phyloP scores from a whole-genome alignment of 306 rosid genomes.

The Coriaria nepalensis region DNA sequence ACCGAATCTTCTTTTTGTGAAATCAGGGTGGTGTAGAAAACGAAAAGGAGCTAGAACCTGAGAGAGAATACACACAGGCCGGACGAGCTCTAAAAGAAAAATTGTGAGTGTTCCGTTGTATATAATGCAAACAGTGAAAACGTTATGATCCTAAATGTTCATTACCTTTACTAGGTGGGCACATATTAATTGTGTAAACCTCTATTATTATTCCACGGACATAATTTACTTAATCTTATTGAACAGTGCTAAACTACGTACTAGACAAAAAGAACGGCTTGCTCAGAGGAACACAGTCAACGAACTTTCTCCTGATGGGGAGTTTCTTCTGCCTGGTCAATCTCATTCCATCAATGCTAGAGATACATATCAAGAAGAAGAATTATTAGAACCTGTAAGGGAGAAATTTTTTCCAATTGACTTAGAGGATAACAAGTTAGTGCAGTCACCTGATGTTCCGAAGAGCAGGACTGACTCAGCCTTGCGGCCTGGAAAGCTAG shows the following conservation, averaged over 20 bases:
- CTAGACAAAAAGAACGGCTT: conserved; percentile 78
- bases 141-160: too few species aligned
- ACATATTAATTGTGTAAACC: too few species aligned
- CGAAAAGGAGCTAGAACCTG: conserved; percentile 72
- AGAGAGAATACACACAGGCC: conserved; percentile 90
- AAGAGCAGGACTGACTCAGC: conserved; percentile 35
- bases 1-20: conserved; percentile 4
- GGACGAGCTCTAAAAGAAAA: conserved; percentile 86
- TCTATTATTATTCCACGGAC: not conserved
- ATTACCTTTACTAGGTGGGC: not conserved
- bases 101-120: conserved; percentile 35
- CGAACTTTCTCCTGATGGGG: conserved; percentile 36
- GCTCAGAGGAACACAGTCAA: conserved; percentile 44
- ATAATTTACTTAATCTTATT: conserved; percentile 18
- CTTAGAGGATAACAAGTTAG: conserved; percentile 42
- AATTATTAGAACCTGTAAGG: conserved; percentile 27
- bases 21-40: conserved; percentile 78
- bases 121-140: too few species aligned
- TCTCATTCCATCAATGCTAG: conserved; percentile 27
- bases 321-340: conserved; percentile 27
- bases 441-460: conserved; percentile 33
- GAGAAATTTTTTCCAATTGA: conserved; percentile 41
- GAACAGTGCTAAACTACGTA: conserved; percentile 85
- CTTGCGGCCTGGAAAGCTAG: conserved; percentile 39
- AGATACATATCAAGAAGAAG: conserved; percentile 37